Evolutionary conservation across 2,329 filamentous ascomycete species (phyloP), one percentile per base, ranked within the genome.

Genomic region (Davidsoniella neocaledoniae): DNA sequence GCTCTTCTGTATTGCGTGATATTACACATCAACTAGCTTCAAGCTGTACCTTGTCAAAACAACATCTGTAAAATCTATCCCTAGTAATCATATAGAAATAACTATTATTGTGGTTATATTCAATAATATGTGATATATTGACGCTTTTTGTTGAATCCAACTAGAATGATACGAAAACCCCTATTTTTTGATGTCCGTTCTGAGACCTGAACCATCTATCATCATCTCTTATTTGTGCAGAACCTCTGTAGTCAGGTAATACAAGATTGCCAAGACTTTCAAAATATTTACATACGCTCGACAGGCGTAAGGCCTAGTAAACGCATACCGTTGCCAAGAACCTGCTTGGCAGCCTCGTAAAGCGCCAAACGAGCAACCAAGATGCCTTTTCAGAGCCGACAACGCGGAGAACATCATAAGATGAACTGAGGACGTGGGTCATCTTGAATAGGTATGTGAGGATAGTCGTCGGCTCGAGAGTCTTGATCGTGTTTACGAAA

Each of bases 311-410:
- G 67, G 1, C 86, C 86, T 56, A 94, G 68, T 58, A 93, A 64
- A 55, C 74, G 73, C 86, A 94, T 93, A 54, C 84, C 86, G 63
- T 91, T 94, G 58, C 74, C 73, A 55, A 94, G 68, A 36, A 90
- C 84, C 54, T 80, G 78, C 59, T 82, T 74, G 5, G 84, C 81
- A 2, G 81, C 72, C 57, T 82, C 78, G 62, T 93, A 94, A 57
- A 94, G 66, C 9, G 83, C 83, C 73, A 86, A 76, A 57, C 86
- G 73, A 23, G 83, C 81, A 58, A 66, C 72, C 70, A 83, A 79
- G 49, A 87, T 66, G 61, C 79, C 26, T 68, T 70, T 64, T 90
- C 83, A 54, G 79, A 83, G 49, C 84, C 83, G n/a, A 93, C 77
- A 49, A 91, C 84, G 60, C 83, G 77, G 54, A 93, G 70, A 53